These are phyloP conservation scores for Silene latifolia DNA, from an alignment of 148 eudicot genomes.

Conservation along the genomic window DNA sequence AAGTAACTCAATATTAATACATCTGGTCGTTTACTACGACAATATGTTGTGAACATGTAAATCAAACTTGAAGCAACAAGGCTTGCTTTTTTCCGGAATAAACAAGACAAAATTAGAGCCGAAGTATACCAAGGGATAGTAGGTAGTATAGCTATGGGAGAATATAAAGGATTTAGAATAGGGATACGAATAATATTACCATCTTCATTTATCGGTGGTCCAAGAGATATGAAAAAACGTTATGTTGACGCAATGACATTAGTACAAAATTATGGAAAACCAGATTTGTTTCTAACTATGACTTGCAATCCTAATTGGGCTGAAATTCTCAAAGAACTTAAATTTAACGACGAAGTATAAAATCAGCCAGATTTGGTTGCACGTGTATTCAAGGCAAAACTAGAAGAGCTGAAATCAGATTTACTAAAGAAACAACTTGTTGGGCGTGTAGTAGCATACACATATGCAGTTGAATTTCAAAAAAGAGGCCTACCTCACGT, in stretches of 20 bases:
- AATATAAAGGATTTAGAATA: not conserved
- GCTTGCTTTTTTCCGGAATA: not conserved
- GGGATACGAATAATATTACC: conserved; percentile 20
- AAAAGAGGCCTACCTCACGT: no score
- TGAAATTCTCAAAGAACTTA: conserved; percentile 9
- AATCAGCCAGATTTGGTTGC: conserved; percentile 21
- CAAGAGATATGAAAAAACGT: conserved; percentile 22
- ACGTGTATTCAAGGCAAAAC: conserved; percentile 19
- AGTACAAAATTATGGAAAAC: conserved; percentile 25
- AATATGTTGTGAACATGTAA: conserved; percentile 11
- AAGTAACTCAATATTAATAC: not conserved
- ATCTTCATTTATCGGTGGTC: conserved; percentile 17
- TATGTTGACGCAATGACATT: conserved; percentile 33
- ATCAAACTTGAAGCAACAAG: not conserved
- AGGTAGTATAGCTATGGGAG: conserved; percentile 3
- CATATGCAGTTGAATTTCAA: conserved; percentile 28
- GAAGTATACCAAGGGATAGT: conserved; percentile 20
- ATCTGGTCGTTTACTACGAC: not conserved
- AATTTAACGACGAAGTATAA: conserved; percentile 4
- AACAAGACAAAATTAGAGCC: not conserved
- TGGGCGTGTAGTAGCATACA: conserved; percentile 9
- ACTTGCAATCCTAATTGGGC: conserved; percentile 19
- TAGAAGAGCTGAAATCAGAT: conserved; percentile 12
- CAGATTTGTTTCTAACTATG: no score
- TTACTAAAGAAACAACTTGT: conserved; percentile 8